Evolutionary conservation across 108 stramenopile genomes (phyloP).

Genomic region (Schizochytrium sp.): DNA sequence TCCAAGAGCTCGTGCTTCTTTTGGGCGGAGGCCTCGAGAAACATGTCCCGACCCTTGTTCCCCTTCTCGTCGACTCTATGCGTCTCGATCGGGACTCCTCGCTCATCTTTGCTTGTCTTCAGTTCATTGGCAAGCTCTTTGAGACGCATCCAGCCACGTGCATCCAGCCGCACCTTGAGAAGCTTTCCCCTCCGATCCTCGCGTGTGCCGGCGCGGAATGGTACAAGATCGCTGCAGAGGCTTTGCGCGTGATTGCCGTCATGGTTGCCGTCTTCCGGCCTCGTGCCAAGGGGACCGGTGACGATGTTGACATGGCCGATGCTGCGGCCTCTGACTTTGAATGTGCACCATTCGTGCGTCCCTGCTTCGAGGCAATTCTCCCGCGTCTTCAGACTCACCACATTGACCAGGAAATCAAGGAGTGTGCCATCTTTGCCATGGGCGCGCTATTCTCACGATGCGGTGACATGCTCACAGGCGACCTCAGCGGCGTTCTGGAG

Average conservation of each 20-base stretch:
- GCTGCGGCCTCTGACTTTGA: conserved; percentile 48
- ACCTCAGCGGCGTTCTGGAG: conserved; percentile 53
- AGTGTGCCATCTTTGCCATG: conserved; percentile 54
- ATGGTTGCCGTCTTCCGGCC: conserved; percentile 52
- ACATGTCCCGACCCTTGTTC: conserved; percentile 60
- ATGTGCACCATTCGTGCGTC: conserved; percentile 20
- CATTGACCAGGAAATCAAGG: conserved; percentile 95
- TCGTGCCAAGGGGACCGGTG: conserved; percentile 28
- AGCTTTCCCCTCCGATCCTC: conserved; percentile 61
- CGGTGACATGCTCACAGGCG: conserved; percentile 47
- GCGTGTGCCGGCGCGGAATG: conserved; percentile 74
- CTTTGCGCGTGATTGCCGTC: conserved; percentile 67
- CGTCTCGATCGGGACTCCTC: conserved; percentile 44
- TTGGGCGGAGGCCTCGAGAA: conserved; percentile 65
- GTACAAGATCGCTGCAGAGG: conserved; percentile 93
- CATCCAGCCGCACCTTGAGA: conserved; percentile 34
- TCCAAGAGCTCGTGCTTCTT: conserved; percentile 60
- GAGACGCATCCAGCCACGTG: conserved; percentile 51
- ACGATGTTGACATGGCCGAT: conserved; percentile 21
- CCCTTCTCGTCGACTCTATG: conserved; percentile 56
- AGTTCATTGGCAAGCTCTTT: conserved; percentile 64
- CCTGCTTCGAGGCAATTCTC: conserved; percentile 69
- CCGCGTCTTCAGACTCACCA: conserved; percentile 81
- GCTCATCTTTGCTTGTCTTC: conserved; percentile 78
- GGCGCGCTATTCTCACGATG: conserved; percentile 31